Percentiles rank a stretch among this genome's conserved stretches.
Evolutionary conservation across 306 rosid genomes (phyloP).

Genomic region (Quercus mongolica): DNA sequence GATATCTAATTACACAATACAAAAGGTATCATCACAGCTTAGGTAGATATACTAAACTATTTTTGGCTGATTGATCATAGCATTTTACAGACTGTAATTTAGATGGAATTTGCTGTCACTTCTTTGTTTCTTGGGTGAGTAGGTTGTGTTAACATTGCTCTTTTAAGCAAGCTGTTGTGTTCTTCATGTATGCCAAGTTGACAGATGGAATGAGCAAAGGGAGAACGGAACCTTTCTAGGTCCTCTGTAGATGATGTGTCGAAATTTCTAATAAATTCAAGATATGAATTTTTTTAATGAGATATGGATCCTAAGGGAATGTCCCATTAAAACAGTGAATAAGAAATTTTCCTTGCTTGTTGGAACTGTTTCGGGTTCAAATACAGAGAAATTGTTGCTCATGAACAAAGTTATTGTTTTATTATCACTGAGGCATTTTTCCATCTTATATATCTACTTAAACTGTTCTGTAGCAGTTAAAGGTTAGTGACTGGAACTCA

Average conservation of each 20-base stretch:
- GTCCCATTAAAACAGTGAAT: constrained; percentile 45
- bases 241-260: constrained; percentile 60
- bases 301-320: constrained; percentile 43
- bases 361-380: constrained; percentile 26
- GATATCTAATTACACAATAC: neutral
- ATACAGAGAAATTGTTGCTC: constrained; percentile 28
- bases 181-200: constrained; percentile 50
- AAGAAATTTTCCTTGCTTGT: constrained; percentile 62
- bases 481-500: neutral
- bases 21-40: neutral
- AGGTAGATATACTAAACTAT: no score
- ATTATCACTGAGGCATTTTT: neutral
- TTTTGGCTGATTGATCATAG: neutral
- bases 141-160: neutral
- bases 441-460: neutral
- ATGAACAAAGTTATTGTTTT: constrained; percentile 16
- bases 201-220: constrained; percentile 96
- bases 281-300: constrained; percentile 29
- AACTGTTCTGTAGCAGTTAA: neutral
- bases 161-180: constrained; percentile 2
- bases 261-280: constrained; percentile 17
- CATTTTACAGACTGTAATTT: neutral
- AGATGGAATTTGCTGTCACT: neutral
- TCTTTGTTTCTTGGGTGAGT: neutral
- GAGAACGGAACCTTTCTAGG: constrained; percentile 97